Evolutionary conservation across 2,329 filamentous ascomycete species (phyloP), one percentile per base, ranked within the genome.

Genomic region (Colletotrichum cereale): DNA sequence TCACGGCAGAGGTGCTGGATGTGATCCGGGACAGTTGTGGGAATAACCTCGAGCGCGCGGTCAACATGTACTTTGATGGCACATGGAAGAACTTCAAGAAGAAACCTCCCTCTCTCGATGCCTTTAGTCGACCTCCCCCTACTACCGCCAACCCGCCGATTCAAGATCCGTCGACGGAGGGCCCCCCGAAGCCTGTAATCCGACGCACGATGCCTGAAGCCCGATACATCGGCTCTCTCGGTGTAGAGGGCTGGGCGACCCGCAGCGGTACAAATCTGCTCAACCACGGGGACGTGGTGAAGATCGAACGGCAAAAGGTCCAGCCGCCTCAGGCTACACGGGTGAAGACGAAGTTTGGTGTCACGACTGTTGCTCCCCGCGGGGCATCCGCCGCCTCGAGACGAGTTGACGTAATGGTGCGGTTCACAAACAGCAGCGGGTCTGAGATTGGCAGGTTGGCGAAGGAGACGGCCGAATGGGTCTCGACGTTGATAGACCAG

Each of bases 401-500:
- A 76, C 90, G 93, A 58, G 88, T 91, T 26, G 96, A 99, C 82
- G 90, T 97, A 7, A 88, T 99, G 72, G 97, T 98, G 34, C 91
- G 96, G 1, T 98, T 99, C 78, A 97, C 93, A 0, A 97, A 94
- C 77, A 81, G 86, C 12, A 87, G 84, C 62, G 95, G 95, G 0
- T 90, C 91, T 66, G 96, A 99, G 79, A 88, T 99, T 58, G 96
- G 96, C 5, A 88, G 96, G 71, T 81, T 99, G 47, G 91, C 95
- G 36, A 96, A 95, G 76, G 95, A 98, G 42, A 91, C 90, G 6
- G 95, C 96, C 5, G 90, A 91, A 71, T 99, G 96, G 95, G 93
- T 98, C 7, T 97, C 96, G 4, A 92, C 95, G 0, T 83, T 99
- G 75, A 90, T 98, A 62, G 96, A 99, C 77, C 95, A 98, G 79